Evolutionary conservation across 2,329 filamentous ascomycete genomes (phyloP).

Genomic region (Leptodontidium sp.): DNA sequence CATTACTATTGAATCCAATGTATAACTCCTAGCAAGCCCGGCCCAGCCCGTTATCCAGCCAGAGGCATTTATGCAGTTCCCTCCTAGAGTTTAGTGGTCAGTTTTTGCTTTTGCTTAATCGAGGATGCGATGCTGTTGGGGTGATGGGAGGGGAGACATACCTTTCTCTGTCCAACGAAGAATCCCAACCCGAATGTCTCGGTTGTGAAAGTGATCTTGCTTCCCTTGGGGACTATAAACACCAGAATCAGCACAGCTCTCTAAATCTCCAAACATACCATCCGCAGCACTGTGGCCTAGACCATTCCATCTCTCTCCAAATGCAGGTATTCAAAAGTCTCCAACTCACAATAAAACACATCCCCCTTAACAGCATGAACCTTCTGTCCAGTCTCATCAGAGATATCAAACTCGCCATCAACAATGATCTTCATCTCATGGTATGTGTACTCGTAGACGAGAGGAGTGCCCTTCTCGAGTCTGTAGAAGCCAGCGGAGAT

Average conservation of each 20-base stretch:
- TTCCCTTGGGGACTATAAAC: slow-evolving; percentile 46
- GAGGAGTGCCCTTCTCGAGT: slow-evolving; percentile 66
- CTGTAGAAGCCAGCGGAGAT: slow-evolving; percentile 68
- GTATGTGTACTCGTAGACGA: slow-evolving; percentile 70
- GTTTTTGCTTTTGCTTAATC: not conserved
- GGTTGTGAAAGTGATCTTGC: slow-evolving; percentile 47
- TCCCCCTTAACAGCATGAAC: slow-evolving; percentile 66
- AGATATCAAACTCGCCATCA: slow-evolving; percentile 67
- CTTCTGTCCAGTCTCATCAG: slow-evolving; percentile 64
- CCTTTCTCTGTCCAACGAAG: slow-evolving; percentile 48
- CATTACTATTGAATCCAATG: no score
- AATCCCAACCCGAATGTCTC: slow-evolving; percentile 47
- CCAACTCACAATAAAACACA: slow-evolving; percentile 62
- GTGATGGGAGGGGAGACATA: slow-evolving; percentile 18
- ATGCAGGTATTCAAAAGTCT: no score
- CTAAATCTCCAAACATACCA: not conserved
- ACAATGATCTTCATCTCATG: slow-evolving; percentile 75
- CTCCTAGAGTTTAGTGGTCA: not conserved
- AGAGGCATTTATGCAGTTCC: slow-evolving; percentile 1
- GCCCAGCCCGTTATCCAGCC: no score
- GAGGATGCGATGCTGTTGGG: not conserved
- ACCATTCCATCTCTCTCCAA: not conserved
- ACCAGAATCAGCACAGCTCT: slow-evolving; percentile 25
- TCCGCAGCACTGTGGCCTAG: not conserved
- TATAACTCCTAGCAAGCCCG: no score